These are phyloP conservation scores for Pichia phayaonensis DNA, from an alignment of 805 yeast species.

Conservation along the genomic window DNA sequence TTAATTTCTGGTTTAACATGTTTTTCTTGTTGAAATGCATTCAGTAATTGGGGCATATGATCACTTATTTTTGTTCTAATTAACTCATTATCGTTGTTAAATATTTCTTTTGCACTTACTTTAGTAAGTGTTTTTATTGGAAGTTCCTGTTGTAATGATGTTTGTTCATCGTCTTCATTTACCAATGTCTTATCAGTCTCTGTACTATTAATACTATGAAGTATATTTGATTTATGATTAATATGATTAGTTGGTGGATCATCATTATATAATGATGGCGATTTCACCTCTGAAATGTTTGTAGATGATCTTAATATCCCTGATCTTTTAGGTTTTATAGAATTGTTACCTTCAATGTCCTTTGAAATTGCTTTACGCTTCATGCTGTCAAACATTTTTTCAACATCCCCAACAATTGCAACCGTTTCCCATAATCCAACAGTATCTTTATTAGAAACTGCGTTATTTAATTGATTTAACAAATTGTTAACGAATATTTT, in stretches of 20 bases:
- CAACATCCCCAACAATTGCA: slow-evolving; percentile 61
- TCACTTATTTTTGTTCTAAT: slow-evolving; percentile 44
- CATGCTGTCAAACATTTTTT: slow-evolving; percentile 61
- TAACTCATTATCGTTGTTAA: slow-evolving; percentile 9
- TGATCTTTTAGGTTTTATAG: background rate
- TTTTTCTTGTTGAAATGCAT: slow-evolving; percentile 56
- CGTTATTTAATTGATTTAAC: slow-evolving; percentile 48
- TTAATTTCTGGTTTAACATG: slow-evolving; percentile 17
- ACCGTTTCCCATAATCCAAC: slow-evolving; percentile 59
- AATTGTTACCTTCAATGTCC: background rate
- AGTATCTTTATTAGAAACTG: slow-evolving; percentile 46
- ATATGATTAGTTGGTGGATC: background rate
- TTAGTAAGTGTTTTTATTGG: background rate
- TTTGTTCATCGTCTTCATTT: background rate
- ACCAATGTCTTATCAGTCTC: slow-evolving; percentile 3
- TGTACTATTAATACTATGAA: background rate
- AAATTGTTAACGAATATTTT: slow-evolving; percentile 52
- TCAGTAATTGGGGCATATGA: slow-evolving; percentile 58
- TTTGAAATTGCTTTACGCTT: slow-evolving; percentile 17
- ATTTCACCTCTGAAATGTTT: background rate
- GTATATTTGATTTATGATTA: background rate
- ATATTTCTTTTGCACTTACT: slow-evolving; percentile 7
- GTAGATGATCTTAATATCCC: background rate
- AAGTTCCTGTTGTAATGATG: background rate
- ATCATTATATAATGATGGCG: background rate